These are phyloP conservation scores for Turnera subulata DNA, from an alignment of 345 rosid genomes.

Conservation along the genomic window DNA sequence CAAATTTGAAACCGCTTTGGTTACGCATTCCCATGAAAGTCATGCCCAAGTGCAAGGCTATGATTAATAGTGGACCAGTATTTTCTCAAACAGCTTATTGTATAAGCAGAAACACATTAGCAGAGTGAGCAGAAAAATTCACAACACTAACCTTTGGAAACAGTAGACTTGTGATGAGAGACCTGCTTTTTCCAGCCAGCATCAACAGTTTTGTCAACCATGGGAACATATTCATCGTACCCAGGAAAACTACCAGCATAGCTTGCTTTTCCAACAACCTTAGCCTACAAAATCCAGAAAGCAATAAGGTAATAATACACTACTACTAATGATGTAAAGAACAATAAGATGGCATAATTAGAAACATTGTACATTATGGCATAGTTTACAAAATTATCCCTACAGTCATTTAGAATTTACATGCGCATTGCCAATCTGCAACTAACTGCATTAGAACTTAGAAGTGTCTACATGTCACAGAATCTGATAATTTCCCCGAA, in stretches of 20 bases:
- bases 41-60: neutral
- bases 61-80: neutral
- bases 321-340: neutral
- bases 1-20: neutral
- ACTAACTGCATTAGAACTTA: neutral
- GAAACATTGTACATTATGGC: neutral
- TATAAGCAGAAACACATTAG: neutral
- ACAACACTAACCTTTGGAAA: constrained; percentile 53
- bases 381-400: neutral
- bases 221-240: constrained; percentile 96
- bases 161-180: constrained; percentile 34
- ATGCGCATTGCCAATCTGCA: neutral
- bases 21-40: too few relatives aligned
- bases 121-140: neutral
- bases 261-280: constrained; percentile 57
- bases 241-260: constrained; percentile 68
- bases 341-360: neutral
- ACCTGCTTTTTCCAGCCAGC: constrained; percentile 77
- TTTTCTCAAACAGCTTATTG: neutral
- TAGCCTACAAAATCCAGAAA: constrained; percentile 47
- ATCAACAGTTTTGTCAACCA: constrained; percentile 97
- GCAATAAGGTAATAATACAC: constrained; percentile 5
- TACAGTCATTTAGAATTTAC: neutral
- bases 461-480: neutral
- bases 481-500: too few relatives aligned